phyloP scores from a whole-genome alignment of 1,139 yeast species.

The Zygoascus hellenicus region DNA sequence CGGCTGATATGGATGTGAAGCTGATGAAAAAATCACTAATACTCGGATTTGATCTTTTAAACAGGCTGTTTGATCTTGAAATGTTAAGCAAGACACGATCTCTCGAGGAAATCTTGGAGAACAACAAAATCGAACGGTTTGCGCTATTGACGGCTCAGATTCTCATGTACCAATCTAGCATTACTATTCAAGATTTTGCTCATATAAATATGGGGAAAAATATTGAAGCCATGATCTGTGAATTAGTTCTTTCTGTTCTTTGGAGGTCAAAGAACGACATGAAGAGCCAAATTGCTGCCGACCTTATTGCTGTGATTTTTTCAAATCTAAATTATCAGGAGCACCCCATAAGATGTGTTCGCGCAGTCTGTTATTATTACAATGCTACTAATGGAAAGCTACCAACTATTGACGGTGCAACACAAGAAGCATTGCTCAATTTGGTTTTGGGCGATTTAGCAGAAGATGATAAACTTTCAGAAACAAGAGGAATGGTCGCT shows the following conservation, averaged over 20 bases:
- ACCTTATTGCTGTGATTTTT: background rate
- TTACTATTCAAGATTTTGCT: background rate
- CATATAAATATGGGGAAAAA: background rate
- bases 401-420: background rate
- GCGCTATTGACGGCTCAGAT: background rate
- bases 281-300: constrained; percentile 1
- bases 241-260: constrained; percentile 4
- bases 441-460: background rate
- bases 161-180: background rate
- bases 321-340: background rate
- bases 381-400: constrained; percentile 1
- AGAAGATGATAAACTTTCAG: constrained; percentile 2
- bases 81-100: background rate
- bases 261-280: constrained; percentile 2
- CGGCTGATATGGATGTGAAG: background rate
- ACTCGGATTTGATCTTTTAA: constrained; percentile 1
- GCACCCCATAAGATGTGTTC: constrained; percentile 5
- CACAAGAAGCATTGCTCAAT: constrained; percentile 2
- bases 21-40: background rate
- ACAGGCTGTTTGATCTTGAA: background rate
- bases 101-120: background rate
- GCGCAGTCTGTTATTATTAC: constrained; percentile 5
- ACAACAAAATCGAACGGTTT: background rate
- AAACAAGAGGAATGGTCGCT: background rate
- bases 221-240: constrained; percentile 3